Base-by-base conservation (phyloP, 257 asterid species). In the Mentha longifolia region DNA sequence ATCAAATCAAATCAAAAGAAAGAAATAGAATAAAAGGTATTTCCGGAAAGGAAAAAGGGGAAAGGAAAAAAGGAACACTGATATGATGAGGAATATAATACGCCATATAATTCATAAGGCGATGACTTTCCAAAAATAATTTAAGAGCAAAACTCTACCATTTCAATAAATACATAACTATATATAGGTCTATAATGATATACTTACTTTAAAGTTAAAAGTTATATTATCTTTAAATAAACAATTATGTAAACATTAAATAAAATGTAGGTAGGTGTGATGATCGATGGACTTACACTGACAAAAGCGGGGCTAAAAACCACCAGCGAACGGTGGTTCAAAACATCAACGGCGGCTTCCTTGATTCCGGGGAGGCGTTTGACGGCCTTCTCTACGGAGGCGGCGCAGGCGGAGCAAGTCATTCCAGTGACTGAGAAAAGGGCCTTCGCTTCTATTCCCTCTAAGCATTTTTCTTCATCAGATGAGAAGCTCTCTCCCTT, bases 341-440 rank as follows among this genome's bases (percentile, higher is more conserved):
- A 17, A 43, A 79, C 79, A 69, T 80, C 88, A 3, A 85, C 86
- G 50, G 58, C 82, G 15, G 86, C 88, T 17, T 80, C 82, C 58
- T 68, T 76, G 80, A 85, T 77, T 19, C 90, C 88, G 41, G 83
- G 80, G 58, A 86, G 84, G 66, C 83, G 78, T 67, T 84, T 79
- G 52, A 86, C 74, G 51, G 86, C 89, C 76, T 84, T 84, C 82
- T 86, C 92, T 1, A 86, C 86, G 6, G 89, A 78, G 50, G 20
- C 78, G 1, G 91, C 68, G 47, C 92, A 86, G 59, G 89, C 86
- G 57, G 92, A 79, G 76, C 92, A 84, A 3, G 86, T 81, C 91
- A 86, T 84, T 68, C 91, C 89, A 25, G 79, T 74, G 75, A 86
- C 89, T 0, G 85, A 71, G 74, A 80, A 78, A 1, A 83, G 55